Evolutionary conservation across 2,329 filamentous ascomycete species (phyloP).

Genomic region (Talaromyces islandicus): DNA sequence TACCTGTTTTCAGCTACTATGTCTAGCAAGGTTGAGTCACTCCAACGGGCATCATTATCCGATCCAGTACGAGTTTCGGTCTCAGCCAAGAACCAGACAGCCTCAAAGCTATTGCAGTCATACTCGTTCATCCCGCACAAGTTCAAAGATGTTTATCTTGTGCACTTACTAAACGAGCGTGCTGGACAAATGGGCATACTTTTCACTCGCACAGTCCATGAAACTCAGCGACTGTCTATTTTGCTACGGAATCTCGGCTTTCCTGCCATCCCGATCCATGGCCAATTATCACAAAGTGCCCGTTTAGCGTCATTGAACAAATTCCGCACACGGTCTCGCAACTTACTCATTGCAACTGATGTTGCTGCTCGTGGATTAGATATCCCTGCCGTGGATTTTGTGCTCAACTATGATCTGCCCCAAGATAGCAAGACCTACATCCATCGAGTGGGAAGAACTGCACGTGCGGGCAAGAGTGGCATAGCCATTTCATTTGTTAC

Average conservation of each 20-base stretch:
- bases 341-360: constrained; percentile 79
- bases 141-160: constrained; percentile 83
- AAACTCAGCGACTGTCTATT: constrained; percentile 80
- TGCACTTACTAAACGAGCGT: constrained; percentile 80
- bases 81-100: constrained; percentile 84
- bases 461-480: constrained; percentile 77
- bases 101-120: constrained; percentile 77
- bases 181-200: constrained; percentile 79
- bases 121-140: constrained; percentile 82
- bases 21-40: constrained; percentile 82
- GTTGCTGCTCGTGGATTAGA: constrained; percentile 87
- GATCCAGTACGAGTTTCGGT: constrained; percentile 72
- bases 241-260: constrained; percentile 82
- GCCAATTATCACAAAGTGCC: constrained; percentile 82
- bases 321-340: constrained; percentile 71
- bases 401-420: constrained; percentile 81
- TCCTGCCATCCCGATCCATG: constrained; percentile 85
- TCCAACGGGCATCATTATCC: constrained; percentile 81
- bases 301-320: constrained; percentile 85
- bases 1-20: constrained; percentile 94
- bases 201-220: constrained; percentile 87
- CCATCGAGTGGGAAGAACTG: constrained; percentile 81
- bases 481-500: constrained; percentile 75
- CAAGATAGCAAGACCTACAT: constrained; percentile 86
- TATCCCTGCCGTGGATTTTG: constrained; percentile 80